Base-by-base conservation (phyloP, 768 basidiomycete genomes). In the Russula virescens region DNA sequence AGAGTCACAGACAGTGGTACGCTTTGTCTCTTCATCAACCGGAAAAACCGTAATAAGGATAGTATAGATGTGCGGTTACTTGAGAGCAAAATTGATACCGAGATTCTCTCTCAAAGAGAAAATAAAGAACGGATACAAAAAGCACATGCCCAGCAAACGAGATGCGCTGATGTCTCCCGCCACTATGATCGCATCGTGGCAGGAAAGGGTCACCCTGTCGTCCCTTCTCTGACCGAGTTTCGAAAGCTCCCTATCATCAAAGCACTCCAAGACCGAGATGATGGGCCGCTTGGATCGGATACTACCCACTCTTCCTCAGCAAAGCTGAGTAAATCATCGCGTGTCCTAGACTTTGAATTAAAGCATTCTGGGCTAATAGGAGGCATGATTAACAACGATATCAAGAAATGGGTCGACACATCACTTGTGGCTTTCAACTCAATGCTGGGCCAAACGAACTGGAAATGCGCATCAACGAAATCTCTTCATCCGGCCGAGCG, bases 401-500 rank as follows among this genome's bases (percentile, higher is more conserved):
- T 88, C 21, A 69, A 71, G 5, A 69, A 73, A 5, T 89, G 88
- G 88, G 69, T 72, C 19, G 71, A 74, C 8, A 69, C 72, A 0
- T 81, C 82, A 3, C 79, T 75, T 66, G 73, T 68, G 1, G 74
- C 73, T 7, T 71, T 90, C 19, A 78, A 78, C 13, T 70, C 65
- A 5, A 67, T 77, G 11, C 69, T 89, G 9, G 88, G 85, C 0
- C 76, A 76, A 56, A 71, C 78, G 0, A 71, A 78, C 4, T 88
- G 84, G 84, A 80, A 75, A 66, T 74, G 73, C 28, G 75, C 82
- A 21, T 81, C 78, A 67, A 75, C 70, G 55, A 77, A 71, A 18
- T 69, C 72, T 43, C 57, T 87, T 10, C 82, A 83, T 68, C 86
- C 86, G 0, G 79, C 80, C 19, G 79, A 86, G 52, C 76, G 86